Base-by-base conservation (phyloP, 257 asterid genomes). In the Oldenlandia corymbosa region DNA sequence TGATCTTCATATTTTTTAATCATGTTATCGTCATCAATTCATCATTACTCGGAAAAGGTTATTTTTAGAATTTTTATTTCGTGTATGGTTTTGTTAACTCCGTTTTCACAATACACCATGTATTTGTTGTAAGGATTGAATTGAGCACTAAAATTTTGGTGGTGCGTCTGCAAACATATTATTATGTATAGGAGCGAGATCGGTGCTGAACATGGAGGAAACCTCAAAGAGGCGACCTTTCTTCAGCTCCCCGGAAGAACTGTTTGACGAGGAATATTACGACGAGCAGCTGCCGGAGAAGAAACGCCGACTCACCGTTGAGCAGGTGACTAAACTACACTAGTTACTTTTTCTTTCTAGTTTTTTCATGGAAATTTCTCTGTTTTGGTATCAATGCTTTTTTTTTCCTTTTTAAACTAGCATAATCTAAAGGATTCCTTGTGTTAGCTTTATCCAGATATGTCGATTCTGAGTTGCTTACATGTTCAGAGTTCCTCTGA, bases 231-330 rank as follows among this genome's bases (percentile, higher is more conserved):
- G 79, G 83, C 78, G 95, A 58, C 88, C 96, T 0, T 87, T 93
- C 78, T 84, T 87, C 81, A 79, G 83, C 88, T 65, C 90, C 59
- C 76, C 77, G 64, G 96, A 87, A 32, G 96, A 89, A 2, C 66
- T 84, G 59, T 90, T 84, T 26, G 99, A 87, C 28, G 97, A 90
- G 49, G 99, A 93, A 34, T 93, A 85, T 67, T 87, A 82, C 73
- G 97, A 93, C 71, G 97, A 93, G 75, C 97, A 87, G 80, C 64
- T 75, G 83, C 90, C 94, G 79, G 99, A 85, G 72, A 93, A 90
- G 85, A 93, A 93, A 73, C 96, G 99, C 72, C 97, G 99, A 14
- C 96, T 93, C 72, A 81, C 90, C 50, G 69, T 88, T 32, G 97
- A 93, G 69, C 99, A 93, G 96, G 98, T 91, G 52, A 47, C 39